Base-by-base conservation (phyloP, 176 grass and related monocot species). In the Eragrostis nindensis region DNA sequence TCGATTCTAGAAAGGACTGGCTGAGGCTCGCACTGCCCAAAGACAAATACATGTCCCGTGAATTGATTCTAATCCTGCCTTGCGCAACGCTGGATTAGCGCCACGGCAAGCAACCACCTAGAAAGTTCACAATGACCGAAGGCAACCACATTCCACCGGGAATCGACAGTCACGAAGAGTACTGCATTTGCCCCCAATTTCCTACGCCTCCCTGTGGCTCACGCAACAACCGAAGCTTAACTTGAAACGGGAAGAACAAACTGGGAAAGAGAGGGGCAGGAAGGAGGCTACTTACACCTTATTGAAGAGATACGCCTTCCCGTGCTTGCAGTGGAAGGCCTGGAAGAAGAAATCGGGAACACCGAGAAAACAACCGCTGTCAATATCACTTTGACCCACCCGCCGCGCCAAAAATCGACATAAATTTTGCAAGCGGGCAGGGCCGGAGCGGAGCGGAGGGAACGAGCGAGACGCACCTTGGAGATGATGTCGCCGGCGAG, bases 401-500 rank as follows among this genome's bases (percentile, higher is more conserved):
- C 32, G 32, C 32, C 32, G 32, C 32, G 32, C 32, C 32, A 36
- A 36, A 36, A 36, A 36, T 36, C 32, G 32, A 36, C 32, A 40
- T n/a, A 19, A 74, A 36, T 54, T 38, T 32, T 26, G 61, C 61
- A 14, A 69, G 19, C 36, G 49, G 16, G 38, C 22, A 64, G 19
- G 26, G 50, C n/a, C n/a, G n/a, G 36, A 53, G 57, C 11, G 0
- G 9, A 42, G 7, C 5, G 40, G 15, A 0, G 18, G 41, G 11
- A 21, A 22, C 11, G 1, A 22, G 18, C 21, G 22, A 17, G 73
- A 17, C 29, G 45, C 12, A 89, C 87, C 91, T 85, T 93, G 76
- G 91, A 90, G 71, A 90, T 50, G 76, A 87, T 79, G 66, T 82
- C 84, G n/a, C 53, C 29, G 66, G 36, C 67, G 26, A 82, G 43